Conservation (phyloP, 2,329 filamentous ascomycete genomes). For the Ustilaginoidea virens region DNA sequence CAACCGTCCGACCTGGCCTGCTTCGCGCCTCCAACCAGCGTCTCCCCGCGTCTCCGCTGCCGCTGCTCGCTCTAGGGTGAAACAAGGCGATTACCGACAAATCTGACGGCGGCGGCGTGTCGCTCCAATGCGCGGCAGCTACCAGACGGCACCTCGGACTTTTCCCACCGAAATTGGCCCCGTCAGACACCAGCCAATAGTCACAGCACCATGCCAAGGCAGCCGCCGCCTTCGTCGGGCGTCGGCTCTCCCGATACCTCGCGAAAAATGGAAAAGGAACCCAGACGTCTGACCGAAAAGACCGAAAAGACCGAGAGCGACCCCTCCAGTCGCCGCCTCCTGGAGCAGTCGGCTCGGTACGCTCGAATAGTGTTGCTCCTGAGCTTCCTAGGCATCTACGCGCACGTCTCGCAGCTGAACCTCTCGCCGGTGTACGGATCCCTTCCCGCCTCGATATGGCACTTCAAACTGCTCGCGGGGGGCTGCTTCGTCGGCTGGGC, state of each 20-base stretch:
- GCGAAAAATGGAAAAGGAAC: conserved; percentile 38
- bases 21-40: too few relatives aligned
- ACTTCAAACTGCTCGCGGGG: conserved; percentile 48
- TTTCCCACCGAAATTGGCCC: too few relatives aligned
- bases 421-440: conserved; percentile 81
- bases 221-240: conserved; percentile 10
- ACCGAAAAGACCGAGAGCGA: conserved; percentile 20
- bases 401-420: conserved; percentile 57
- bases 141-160: too few relatives aligned
- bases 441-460: conserved; percentile 60
- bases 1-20: too few relatives aligned
- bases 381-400: conserved; percentile 36
- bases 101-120: too few relatives aligned
- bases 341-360: conserved; percentile 25
- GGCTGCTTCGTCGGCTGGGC: conserved; percentile 60
- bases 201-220: not conserved
- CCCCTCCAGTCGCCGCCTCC: conserved; percentile 16
- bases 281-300: conserved; percentile 33
- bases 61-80: too few relatives aligned
- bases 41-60: too few relatives aligned
- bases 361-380: conserved; percentile 15
- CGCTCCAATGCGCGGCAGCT: too few relatives aligned
- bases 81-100: too few relatives aligned
- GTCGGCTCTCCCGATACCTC: too few relatives aligned
- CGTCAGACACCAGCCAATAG: not conserved